A percentile compares a stretch with the other conserved stretches of the same genome.
Conservation (phyloP, 2,329 filamentous ascomycete species). For the Lizonia empirigonia region DNA sequence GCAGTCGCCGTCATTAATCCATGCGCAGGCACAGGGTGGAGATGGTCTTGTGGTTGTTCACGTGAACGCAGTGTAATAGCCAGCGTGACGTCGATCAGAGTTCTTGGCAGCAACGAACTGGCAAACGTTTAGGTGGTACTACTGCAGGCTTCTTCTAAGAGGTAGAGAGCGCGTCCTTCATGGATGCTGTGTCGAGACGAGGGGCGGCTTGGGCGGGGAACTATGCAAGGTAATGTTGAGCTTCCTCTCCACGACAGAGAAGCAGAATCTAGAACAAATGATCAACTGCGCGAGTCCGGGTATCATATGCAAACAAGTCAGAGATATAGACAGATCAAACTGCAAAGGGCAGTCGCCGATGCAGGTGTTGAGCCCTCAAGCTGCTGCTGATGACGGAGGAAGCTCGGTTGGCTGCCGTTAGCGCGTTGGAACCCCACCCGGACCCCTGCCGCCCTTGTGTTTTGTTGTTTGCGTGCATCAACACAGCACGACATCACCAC, state of each 20-base stretch:
- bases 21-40: neutral
- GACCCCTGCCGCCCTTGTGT: slow-evolving; percentile 15
- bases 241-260: neutral
- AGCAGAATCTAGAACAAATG: neutral
- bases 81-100: neutral
- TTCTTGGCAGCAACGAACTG: neutral
- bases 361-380: neutral
- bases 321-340: neutral
- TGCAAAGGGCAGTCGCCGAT: neutral
- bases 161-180: neutral
- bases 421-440: slow-evolving; percentile 8
- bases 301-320: slow-evolving; percentile 2
- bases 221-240: neutral
- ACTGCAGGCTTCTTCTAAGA: neutral
- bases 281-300: neutral
- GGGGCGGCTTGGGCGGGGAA: neutral
- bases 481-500: slow-evolving; percentile 23
- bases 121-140: neutral
- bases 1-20: slow-evolving; percentile 12
- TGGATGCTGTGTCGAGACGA: neutral
- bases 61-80: slow-evolving; percentile 22
- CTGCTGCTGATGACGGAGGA: slow-evolving; percentile 8
- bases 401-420: slow-evolving; percentile 2
- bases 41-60: slow-evolving; percentile 35
- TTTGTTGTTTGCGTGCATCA: slow-evolving; percentile 22